phyloP scores from a whole-genome alignment of 345 rosid species.

The Excoecaria cochinchinensis region DNA sequence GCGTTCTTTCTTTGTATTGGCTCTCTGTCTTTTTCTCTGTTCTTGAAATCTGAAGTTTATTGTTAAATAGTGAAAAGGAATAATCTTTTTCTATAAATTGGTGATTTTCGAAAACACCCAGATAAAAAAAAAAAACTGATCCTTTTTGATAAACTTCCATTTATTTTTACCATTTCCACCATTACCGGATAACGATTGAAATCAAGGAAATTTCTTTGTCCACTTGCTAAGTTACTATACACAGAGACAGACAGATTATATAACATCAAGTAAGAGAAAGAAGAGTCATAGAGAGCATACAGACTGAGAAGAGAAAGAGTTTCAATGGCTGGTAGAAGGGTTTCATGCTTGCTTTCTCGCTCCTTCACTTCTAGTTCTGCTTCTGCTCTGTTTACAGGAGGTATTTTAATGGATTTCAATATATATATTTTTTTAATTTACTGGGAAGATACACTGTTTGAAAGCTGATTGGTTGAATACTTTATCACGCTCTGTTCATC shows the following conservation, averaged over 20 bases:
- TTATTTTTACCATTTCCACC: background rate
- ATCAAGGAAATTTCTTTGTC: background rate
- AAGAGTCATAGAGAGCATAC: background rate
- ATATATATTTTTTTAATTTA: background rate
- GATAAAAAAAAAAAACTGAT: background rate
- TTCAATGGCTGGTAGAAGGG: conserved; percentile 50
- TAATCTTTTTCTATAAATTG: background rate
- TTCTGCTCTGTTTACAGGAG: conserved; percentile 33
- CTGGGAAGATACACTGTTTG: background rate
- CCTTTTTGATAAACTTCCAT: too few species aligned
- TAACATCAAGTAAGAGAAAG: background rate
- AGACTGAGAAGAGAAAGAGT: background rate
- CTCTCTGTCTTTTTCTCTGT: background rate
- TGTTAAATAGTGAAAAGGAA: too few species aligned
- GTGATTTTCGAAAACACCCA: background rate
- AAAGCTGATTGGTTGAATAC: background rate
- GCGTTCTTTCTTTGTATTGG: background rate
- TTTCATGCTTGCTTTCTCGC: conserved; percentile 54
- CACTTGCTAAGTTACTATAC: background rate
- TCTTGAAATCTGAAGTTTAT: background rate
- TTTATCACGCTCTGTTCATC: background rate
- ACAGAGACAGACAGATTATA: background rate
- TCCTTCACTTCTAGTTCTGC: conserved; percentile 37
- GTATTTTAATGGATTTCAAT: conserved; percentile 11
- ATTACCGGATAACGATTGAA: background rate